Evolutionary conservation across 2,329 filamentous ascomycete species (phyloP), one percentile per base, ranked within the genome.

Genomic region (Ilyonectria mors-panacis): DNA sequence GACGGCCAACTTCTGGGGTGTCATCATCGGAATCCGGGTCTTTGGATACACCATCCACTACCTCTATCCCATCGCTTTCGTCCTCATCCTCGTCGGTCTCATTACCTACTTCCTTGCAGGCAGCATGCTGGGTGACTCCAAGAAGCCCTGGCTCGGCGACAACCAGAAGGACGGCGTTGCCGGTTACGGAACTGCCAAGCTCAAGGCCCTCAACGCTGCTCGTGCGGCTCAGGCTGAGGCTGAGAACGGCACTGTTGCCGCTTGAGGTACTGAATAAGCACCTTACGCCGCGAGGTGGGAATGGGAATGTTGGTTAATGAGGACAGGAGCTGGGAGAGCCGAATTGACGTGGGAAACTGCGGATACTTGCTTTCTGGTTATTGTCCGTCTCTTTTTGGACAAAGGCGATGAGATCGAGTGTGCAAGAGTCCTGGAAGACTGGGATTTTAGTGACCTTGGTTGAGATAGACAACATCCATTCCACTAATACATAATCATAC

Each of bases 1-100:
- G 67, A 98, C 96, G 2, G 94, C 91, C 75, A 98, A 97, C 83
- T 98, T 98, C 84, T 99, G 96, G 96, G 95, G 94, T 71, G 92
- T 97, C 69, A 92, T 97, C 73, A 95, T 99, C 74, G 96, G 96
- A 56, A 89, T 97, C 73, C 88, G 91, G 78, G 93, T 98, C 55
- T 97, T 99, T 77, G 89, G 92, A 50, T 89, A 93, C 74, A 82
- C 82, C 45, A 89, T 99, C 65, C 93, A 97, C 83, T 97, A 89
- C 86, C 87, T 98, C 83, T 99, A 99, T 82, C 95, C 96, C 6
- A 93, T 98, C 78, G 95, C 96, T 13, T 99, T 99, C 80, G 93
- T 97, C 10, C 86, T 95, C 73, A 98, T 99, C 80, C 90, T 99
- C 72, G 60, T 95, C 30, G 95, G 96, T 1, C 88, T 97, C 74